Percentiles rank a stretch among this genome's conserved stretches.
These are phyloP conservation scores for Acorus calamus DNA, from an alignment of 106 monocot genomes.

Conservation along the genomic window DNA sequence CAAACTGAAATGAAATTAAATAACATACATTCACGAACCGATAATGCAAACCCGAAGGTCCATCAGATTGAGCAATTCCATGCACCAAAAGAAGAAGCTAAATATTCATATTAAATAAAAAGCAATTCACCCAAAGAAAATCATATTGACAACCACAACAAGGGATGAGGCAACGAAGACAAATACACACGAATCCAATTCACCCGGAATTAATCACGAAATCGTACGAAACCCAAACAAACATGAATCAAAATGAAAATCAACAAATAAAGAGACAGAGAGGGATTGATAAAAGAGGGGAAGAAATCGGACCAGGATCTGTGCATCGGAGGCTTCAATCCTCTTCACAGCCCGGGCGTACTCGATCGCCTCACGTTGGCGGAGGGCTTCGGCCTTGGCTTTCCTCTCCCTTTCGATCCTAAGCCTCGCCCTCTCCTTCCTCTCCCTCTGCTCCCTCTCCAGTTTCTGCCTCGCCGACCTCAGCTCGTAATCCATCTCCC, in stretches of 20 bases:
- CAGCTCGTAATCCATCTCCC: conserved; percentile 83
- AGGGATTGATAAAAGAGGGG: neutral
- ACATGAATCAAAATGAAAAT: neutral
- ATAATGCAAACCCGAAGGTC: too few species aligned
- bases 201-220: too few species aligned
- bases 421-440: conserved; percentile 68
- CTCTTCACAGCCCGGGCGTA: conserved; percentile 39
- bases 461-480: conserved; percentile 64
- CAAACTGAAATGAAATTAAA: too few species aligned
- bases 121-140: too few species aligned
- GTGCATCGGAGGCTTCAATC: conserved; percentile 48
- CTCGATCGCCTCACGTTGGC: conserved; percentile 72
- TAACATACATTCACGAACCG: too few species aligned
- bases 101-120: too few species aligned
- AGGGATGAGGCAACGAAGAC: too few species aligned
- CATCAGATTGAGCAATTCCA: too few species aligned
- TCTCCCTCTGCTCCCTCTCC: conserved; percentile 86
- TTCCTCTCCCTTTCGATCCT: conserved; percentile 59
- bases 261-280: too few species aligned
- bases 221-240: neutral
- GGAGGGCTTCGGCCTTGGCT: conserved; percentile 73
- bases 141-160: too few species aligned
- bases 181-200: too few species aligned
- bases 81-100: too few species aligned
- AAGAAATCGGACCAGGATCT: conserved; percentile 24